phyloP scores from a whole-genome alignment of 1,139 yeast genomes.

The Hansenula anomala region DNA sequence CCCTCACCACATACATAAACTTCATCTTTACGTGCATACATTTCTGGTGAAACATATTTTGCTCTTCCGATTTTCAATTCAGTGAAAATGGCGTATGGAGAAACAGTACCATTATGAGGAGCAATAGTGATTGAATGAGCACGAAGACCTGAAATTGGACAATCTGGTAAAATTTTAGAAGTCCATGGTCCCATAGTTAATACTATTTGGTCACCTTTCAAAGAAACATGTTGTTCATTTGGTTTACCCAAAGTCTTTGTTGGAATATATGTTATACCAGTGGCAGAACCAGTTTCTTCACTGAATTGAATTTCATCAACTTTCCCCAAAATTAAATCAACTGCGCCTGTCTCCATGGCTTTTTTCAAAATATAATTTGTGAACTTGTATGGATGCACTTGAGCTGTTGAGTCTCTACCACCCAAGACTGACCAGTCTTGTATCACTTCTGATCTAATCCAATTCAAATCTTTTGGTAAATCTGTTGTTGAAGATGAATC shows the following conservation, averaged over 20 bases:
- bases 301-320: conserved; percentile 63
- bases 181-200: conserved; percentile 97
- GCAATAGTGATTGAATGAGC: conserved; percentile 93
- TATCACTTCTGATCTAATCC: conserved; percentile 70
- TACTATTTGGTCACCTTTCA: conserved; percentile 72
- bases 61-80: conserved; percentile 68
- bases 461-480: conserved; percentile 71
- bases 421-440: conserved; percentile 79
- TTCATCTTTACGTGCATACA: conserved; percentile 93
- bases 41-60: conserved; percentile 81
- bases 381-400: conserved; percentile 92
- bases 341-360: conserved; percentile 81
- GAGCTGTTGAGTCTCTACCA: conserved; percentile 87
- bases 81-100: conserved; percentile 93
- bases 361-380: conserved; percentile 75
- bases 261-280: conserved; percentile 63
- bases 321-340: conserved; percentile 79
- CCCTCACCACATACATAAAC: conserved; percentile 98
- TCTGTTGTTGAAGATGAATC: conserved; percentile 21
- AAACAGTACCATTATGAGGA: conserved; percentile 69
- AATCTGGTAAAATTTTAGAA: conserved; percentile 78
- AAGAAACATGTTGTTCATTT: conserved; percentile 30
- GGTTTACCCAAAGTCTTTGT: conserved; percentile 42
- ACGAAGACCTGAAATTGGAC: conserved; percentile 87
- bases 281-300: conserved; percentile 58